Percentiles rank a stretch among this genome's conserved stretches.
Conservation (phyloP, 441 rosid species). For the Corymbia calophylla region DNA sequence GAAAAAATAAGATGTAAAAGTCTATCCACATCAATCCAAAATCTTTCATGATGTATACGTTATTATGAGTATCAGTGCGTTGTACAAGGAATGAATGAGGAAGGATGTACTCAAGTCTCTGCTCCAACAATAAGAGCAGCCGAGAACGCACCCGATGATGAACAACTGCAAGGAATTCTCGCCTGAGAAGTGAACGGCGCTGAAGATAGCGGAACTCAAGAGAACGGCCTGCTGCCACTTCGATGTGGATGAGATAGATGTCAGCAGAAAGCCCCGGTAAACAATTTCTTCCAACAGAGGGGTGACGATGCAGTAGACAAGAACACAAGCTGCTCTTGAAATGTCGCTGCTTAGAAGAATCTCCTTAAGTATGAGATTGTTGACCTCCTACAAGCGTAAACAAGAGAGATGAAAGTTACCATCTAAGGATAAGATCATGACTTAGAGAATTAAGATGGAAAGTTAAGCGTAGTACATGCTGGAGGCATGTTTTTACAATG, state of each 20-base stretch:
- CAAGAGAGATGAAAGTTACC: not conserved
- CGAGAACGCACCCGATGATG: constrained; percentile 56
- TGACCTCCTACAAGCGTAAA: constrained; percentile 33
- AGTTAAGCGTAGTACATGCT: not conserved
- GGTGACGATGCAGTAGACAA: constrained; percentile 51
- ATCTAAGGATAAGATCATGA: not conserved
- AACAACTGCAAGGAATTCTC: constrained; percentile 54
- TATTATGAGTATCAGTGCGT: constrained; percentile 48
- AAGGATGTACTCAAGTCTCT: constrained; percentile 60
- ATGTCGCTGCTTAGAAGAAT: constrained; percentile 42
- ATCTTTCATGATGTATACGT: constrained; percentile 18
- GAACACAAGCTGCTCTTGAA: constrained; percentile 41
- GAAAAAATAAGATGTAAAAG: not conserved
- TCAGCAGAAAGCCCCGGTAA: constrained; percentile 74
- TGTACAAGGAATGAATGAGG: constrained; percentile 61
- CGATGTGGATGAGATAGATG: constrained; percentile 46
- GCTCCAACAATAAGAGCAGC: constrained; percentile 73
- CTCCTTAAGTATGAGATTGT: constrained; percentile 40
- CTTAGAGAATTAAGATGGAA: not conserved
- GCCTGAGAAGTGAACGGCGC: constrained; percentile 69
- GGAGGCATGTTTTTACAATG: not conserved
- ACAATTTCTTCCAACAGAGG: constrained; percentile 73
- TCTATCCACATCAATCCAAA: not conserved
- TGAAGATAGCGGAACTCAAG: constrained; percentile 57
- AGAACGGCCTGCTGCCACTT: constrained; percentile 58